Base-by-base conservation (phyloP, 305 asterid species). In the Salvia sclarea region DNA sequence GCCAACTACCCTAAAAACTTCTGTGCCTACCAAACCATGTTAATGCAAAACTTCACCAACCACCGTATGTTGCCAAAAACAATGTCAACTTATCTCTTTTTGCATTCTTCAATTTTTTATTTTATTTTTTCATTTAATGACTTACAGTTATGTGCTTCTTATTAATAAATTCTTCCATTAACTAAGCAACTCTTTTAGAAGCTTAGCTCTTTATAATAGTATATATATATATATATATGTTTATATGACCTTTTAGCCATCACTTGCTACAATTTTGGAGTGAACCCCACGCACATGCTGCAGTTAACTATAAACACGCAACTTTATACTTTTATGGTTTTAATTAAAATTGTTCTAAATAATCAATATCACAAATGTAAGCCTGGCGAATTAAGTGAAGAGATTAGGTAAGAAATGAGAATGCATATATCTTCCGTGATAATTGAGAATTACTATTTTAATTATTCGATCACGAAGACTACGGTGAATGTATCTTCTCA, bases 1-100 rank as follows among this genome's bases (percentile, higher is more conserved):
- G 44, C 76, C 78, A 77, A 64, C 78, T 72, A 73, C 81, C 81
- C 72, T 40, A 25, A 63, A 21, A 33, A 16, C 18, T 52, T 52
- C 7, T 18, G 13, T 66, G 72, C 53, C 65, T 66, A 77, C 78
- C 81, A 76, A 64, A 62, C 77, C 75, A 54, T 33, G 28, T 7
- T 45, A 53, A 21, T 44, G 13, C 58, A 49, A 44, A 28, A 33
- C 52, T 33, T 25, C 81, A 73, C 75, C 81, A 72, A 77, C 81
- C 49, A 72, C 78, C 55, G 18, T 45, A 33, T 47, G 11, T 6
- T 45, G 72, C 75, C 68, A 73, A 60, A 60, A 48, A 16, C 45
- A 37, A 16, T 68, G 10, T 40, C 30, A 47, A 64, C 30, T 48
- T 72, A 48, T 20, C 2, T 49, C 25, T 37, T 50, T 33, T 35